Conservation (phyloP, 1,284 basidiomycete genomes). For the Meripilus lineatus region DNA sequence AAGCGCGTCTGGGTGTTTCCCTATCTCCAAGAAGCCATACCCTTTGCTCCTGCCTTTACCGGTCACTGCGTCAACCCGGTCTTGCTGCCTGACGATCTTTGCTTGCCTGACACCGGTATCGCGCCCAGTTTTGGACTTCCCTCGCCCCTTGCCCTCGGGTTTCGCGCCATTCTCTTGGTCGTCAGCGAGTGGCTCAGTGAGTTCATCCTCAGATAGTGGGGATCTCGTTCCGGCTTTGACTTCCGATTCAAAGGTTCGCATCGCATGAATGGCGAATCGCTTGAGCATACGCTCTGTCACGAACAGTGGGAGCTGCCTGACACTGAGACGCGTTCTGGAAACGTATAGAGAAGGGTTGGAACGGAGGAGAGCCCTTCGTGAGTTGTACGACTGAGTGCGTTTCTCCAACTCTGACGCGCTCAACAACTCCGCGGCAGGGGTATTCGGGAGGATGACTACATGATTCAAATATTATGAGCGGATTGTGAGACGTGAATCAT, state of each 20-base stretch:
- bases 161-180: constrained; percentile 27
- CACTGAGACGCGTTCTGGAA: constrained; percentile 88
- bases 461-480: constrained; percentile 1
- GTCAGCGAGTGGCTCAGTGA: constrained; percentile 34
- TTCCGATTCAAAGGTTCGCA: constrained; percentile 78
- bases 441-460: constrained; percentile 83
- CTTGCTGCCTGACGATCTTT: constrained; percentile 86
- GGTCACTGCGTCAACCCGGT: constrained; percentile 84
- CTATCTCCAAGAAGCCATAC: constrained; percentile 95
- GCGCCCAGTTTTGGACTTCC: constrained; percentile 38
- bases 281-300: constrained; percentile 89
- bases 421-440: constrained; percentile 70
- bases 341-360: constrained; percentile 94
- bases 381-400: constrained; percentile 78
- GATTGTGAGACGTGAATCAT: background rate
- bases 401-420: constrained; percentile 76
- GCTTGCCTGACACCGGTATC: constrained; percentile 75
- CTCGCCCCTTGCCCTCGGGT: constrained; percentile 18
- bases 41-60: constrained; percentile 87
- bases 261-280: constrained; percentile 79
- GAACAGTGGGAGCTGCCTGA: constrained; percentile 90
- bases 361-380: constrained; percentile 74
- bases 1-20: constrained; percentile 83
- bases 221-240: constrained; percentile 62
- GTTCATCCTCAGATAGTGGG: constrained; percentile 72